phyloP scores from a whole-genome alignment of 805 yeast genomes.

The Hanseniaspora occidentalis region DNA sequence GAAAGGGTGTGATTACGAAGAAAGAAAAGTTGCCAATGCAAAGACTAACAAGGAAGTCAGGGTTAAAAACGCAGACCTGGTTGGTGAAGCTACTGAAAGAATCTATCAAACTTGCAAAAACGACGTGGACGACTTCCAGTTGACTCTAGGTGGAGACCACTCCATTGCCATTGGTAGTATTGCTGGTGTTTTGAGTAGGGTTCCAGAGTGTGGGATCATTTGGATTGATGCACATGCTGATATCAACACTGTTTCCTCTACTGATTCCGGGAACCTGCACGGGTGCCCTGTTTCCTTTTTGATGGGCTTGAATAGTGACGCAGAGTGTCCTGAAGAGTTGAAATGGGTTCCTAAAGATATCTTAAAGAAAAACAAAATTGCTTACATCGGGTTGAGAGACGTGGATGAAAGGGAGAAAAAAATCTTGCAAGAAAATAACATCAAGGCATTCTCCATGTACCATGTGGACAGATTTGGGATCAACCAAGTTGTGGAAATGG shows the following conservation, averaged over 20 bases:
- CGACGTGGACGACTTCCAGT: constrained; percentile 38
- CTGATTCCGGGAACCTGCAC: constrained; percentile 84
- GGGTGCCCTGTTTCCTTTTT: constrained; percentile 94
- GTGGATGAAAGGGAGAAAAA: constrained; percentile 78
- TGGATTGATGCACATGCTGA: constrained; percentile 99
- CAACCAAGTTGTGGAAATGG: constrained; percentile 84
- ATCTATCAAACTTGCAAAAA: constrained; percentile 53
- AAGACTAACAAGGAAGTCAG: constrained; percentile 25
- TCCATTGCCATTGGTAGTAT: constrained; percentile 92
- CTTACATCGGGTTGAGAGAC: constrained; percentile 90
- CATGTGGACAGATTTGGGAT: constrained; percentile 93
- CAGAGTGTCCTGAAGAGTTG: constrained; percentile 50
- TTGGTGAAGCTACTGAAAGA: constrained; percentile 54
- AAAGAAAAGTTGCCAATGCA: constrained; percentile 22
- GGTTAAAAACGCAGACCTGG: constrained; percentile 66
- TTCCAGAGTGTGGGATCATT: constrained; percentile 79
- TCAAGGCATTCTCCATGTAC: constrained; percentile 87
- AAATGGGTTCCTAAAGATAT: constrained; percentile 60
- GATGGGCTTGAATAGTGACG: constrained; percentile 64
- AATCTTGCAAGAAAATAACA: constrained; percentile 55
- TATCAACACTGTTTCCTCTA: constrained; percentile 74
- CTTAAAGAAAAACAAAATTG: constrained; percentile 58
- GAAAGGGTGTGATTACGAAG: constrained; percentile 32
- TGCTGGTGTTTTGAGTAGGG: constrained; percentile 61
- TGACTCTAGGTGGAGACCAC: constrained; percentile 94